These are phyloP conservation scores for Coemansia sp. DNA, from an alignment of 192 early-diverging fungal species.

Conservation along the genomic window DNA sequence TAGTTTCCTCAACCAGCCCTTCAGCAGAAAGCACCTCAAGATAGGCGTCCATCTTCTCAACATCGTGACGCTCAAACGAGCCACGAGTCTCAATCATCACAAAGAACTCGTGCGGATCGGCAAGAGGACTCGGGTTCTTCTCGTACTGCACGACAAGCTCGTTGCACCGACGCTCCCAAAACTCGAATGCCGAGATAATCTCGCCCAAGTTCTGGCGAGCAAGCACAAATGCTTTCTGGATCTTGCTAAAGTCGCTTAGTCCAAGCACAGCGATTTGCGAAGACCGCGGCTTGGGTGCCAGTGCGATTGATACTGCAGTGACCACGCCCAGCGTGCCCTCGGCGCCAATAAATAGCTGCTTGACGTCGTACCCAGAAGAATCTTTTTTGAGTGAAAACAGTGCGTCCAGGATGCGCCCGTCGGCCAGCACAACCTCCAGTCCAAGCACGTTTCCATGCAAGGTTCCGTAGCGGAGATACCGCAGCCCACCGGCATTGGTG, in stretches of 20 bases:
- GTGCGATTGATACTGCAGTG: slow-evolving; percentile 83
- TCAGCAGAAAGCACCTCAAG: slow-evolving; percentile 19
- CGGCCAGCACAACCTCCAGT: slow-evolving; percentile 89
- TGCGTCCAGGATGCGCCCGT: slow-evolving; percentile 84
- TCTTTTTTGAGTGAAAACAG: slow-evolving; percentile 91
- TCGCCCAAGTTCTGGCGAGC: slow-evolving; percentile 84
- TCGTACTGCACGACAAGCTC: slow-evolving; percentile 59
- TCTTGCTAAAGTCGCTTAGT: slow-evolving; percentile 70
- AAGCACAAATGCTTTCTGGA: slow-evolving; percentile 76
- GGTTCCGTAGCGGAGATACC: slow-evolving; percentile 91
- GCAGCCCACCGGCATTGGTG: slow-evolving; percentile 95
- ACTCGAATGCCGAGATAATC: slow-evolving; percentile 96
- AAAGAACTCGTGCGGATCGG: slow-evolving; percentile 27
- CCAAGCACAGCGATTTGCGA: slow-evolving; percentile 78
- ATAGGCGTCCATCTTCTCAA: slow-evolving; percentile 61
- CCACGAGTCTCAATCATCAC: slow-evolving; percentile 93
- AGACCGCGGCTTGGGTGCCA: slow-evolving; percentile 69
- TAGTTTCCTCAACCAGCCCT: slow-evolving; percentile 15
- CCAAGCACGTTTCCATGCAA: slow-evolving; percentile 93
- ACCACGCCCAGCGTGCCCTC: slow-evolving; percentile 96
- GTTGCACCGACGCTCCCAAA: slow-evolving; percentile 81
- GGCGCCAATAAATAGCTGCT: slow-evolving; percentile 98
- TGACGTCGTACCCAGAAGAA: slow-evolving; percentile 95
- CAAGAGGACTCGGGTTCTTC: slow-evolving; percentile 20
- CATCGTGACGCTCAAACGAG: slow-evolving; percentile 85